Evolutionary conservation across 805 yeast species (phyloP), one percentile per base, ranked within the genome.

Genomic region (Schizosaccharomyces cryophilus): DNA sequence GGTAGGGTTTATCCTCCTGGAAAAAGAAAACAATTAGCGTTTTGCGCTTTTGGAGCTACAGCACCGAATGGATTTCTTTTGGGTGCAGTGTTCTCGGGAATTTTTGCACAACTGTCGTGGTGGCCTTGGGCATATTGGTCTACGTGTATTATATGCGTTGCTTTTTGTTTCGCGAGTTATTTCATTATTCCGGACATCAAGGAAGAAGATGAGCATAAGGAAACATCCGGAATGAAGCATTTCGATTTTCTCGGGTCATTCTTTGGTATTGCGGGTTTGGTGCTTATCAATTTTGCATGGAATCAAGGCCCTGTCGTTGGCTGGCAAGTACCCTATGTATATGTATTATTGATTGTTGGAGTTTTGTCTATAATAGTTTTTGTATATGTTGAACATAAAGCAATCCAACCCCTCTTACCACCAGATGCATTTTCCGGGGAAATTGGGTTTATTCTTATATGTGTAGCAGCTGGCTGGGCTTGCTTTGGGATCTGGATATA

Each of bases 301-400:
- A 84, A 82, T 66, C 88, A 85, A 68, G 90, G 84, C 2, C 86
- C 90, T 0, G 75, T 78, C 4, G 82, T 73, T 2, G 87, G 89
- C 24, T 85, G 90, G 90, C 65, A 70, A 11, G 67, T 67, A 1
- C 76, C 82, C 0, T 84, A 84, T 64, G 77, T 82, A 54, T 78
- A 81, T 54, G 80, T 74, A 0, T 67, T 85, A 13, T 70, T 84
- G 35, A 72, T 82, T 0, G 67, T 83, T 4, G 80, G 87, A 0
- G 64, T 74, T 0, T 31, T 76, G 1, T 63, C 72, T 6, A 65
- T 84, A 9, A 65, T 69, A 2, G 73, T 67, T 0, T 84, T 85
- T 67, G 73, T 76, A 64, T 65, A 68, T 42, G 70, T 75, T 59
- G 89, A 85, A 66, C 63, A 70, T n/a, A 69, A 69, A 17, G 69